phyloP scores from a whole-genome alignment of 192 early-diverging fungal genomes.

The Powellomyces hirtus region DNA sequence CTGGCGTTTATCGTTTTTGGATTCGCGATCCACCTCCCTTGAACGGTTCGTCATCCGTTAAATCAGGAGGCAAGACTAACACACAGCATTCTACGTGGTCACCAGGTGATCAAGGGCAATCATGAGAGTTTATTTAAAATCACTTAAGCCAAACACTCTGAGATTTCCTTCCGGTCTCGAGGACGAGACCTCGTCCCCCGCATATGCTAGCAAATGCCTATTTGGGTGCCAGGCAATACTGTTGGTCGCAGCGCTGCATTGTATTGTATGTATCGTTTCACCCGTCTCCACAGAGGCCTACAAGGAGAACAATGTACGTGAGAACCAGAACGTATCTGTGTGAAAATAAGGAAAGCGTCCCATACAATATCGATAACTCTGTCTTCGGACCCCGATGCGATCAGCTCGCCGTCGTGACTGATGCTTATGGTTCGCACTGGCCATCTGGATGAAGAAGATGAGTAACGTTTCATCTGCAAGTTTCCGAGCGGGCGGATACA shows the following conservation, averaged over 20 bases:
- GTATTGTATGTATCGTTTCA: constrained; percentile 67
- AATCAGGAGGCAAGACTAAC: too few species aligned
- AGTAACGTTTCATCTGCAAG: constrained; percentile 43
- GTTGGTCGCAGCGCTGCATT: constrained; percentile 66
- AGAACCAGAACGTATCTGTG: background rate
- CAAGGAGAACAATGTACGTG: background rate
- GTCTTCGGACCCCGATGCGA: constrained; percentile 78
- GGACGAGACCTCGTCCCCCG: constrained; percentile 60
- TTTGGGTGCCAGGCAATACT: constrained; percentile 78
- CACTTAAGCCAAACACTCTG: constrained; percentile 28
- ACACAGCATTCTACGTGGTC: too few species aligned
- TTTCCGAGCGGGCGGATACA: too few species aligned
- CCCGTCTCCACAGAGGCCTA: constrained; percentile 74
- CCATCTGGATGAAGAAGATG: constrained; percentile 57
- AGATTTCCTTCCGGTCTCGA: constrained; percentile 31
- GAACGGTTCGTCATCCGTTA: too few species aligned
- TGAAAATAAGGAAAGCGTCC: background rate
- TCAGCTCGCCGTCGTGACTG: constrained; percentile 71
- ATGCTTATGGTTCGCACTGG: constrained; percentile 78
- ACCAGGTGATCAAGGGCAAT: too few species aligned
- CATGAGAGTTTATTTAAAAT: too few species aligned
- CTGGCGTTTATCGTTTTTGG: too few species aligned
- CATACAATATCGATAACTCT: constrained; percentile 73
- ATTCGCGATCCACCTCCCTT: too few species aligned
- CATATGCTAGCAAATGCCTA: constrained; percentile 74